These are phyloP conservation scores for Vitis hybrid DNA, from an alignment of 177 flowering plant genomes.

Conservation along the genomic window DNA sequence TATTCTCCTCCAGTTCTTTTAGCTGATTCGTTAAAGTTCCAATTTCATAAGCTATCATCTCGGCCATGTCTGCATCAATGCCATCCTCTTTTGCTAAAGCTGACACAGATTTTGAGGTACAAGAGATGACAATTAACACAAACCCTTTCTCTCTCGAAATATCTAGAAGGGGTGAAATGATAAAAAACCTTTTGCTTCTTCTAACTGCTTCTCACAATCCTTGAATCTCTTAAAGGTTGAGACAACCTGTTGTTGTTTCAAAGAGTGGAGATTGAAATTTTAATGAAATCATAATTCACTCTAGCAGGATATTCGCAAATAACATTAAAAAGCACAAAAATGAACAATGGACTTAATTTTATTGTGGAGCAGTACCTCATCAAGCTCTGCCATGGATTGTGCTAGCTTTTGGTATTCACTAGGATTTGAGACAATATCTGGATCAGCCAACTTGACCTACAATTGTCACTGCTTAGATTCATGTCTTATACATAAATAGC, in stretches of 20 bases:
- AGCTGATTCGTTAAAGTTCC: slow-evolving; percentile 56
- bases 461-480: slow-evolving; percentile 1
- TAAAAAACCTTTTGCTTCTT: slow-evolving; percentile 76
- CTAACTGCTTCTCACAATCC: slow-evolving; percentile 85
- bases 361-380: slow-evolving; percentile 50
- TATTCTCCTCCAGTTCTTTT: slow-evolving; percentile 71
- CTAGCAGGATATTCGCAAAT: too few species aligned
- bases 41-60: slow-evolving; percentile 84
- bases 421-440: slow-evolving; percentile 85
- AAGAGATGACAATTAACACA: slow-evolving; percentile 6
- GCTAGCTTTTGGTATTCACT: slow-evolving; percentile 91
- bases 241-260: slow-evolving; percentile 56
- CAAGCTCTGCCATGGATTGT: slow-evolving; percentile 87
- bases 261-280: background rate
- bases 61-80: slow-evolving; percentile 83
- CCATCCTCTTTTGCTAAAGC: slow-evolving; percentile 76
- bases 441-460: slow-evolving; percentile 94
- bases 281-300: slow-evolving; percentile 1
- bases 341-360: background rate
- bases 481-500: background rate
- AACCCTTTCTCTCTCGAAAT: background rate
- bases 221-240: slow-evolving; percentile 59
- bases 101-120: slow-evolving; percentile 20
- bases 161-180: background rate
- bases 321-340: background rate